Base-by-base conservation (phyloP, 2,329 filamentous ascomycete species). In the Zymoseptoria brevis region DNA sequence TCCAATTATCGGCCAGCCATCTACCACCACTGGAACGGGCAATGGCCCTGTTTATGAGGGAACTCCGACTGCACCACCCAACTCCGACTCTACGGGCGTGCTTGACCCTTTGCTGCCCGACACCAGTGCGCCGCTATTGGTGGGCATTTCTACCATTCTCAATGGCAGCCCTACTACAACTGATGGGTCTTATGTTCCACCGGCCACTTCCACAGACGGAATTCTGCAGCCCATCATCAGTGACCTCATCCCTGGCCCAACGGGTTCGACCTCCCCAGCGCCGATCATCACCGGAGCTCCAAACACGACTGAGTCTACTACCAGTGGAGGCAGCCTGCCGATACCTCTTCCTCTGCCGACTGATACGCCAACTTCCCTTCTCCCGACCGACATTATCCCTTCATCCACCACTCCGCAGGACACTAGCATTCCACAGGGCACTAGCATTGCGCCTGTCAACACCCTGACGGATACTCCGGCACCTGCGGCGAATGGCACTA, bases 141-240 rank as follows among this genome's bases (percentile, higher is more conserved):
- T 73, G 22, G 71, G 71, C 16, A 60, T 74, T 4, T 70, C 69
- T 4, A 72, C 69, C 3, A 63, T 71, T 54, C 64, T 72, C 21
- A 66, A 63, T 57, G 56, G 62, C 11, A 56, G 53, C 4, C 51
- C 51, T 13, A 30, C 22, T 9, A 26, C 51, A 8, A 53, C 51
- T 7, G 11, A 16, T 24, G 51, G 26, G 8, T 19, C 29, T 48
- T 45, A 50, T 19, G 13, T 45, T 45, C 35, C 35, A 45, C 13
- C 35, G 35, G 35, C 35, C 35, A 45, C 35, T 45, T 45, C 35
- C 13, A 45, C 35, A 16, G 35, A 45, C 16, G 35, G 35, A 45
- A 45, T 45, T 16, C 16, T 45, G 35, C 35, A 45, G 35, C 35
- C 35, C 35, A 45, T 45, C 35, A 45, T 16, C 35, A 45, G 35